Evolutionary conservation across 129 eudicot species (phyloP).

Genomic region (Flaveria robusta): DNA sequence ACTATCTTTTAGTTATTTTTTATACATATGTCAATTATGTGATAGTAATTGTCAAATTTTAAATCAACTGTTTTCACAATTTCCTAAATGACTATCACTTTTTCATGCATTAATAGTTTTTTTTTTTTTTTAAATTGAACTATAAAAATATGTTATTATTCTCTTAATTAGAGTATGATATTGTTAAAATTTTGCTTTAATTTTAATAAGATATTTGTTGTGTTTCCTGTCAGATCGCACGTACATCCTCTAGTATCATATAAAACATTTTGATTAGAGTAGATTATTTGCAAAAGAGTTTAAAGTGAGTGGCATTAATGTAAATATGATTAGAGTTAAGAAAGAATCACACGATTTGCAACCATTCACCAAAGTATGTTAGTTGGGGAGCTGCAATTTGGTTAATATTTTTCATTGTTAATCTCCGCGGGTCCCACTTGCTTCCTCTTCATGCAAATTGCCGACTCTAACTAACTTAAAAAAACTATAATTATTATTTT

Average conservation of each 20-base stretch:
- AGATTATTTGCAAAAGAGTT: constrained; percentile 2
- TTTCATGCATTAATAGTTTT: no score
- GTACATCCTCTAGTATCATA: not conserved
- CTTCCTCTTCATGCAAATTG: constrained; percentile 54
- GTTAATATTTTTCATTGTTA: constrained; percentile 31
- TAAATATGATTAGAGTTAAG: constrained; percentile 10
- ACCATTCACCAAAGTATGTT: constrained; percentile 35
- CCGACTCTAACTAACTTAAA: constrained; percentile 47
- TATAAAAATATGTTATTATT: no score
- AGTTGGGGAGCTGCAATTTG: constrained; percentile 42
- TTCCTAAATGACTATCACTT: no score
- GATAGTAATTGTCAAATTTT: no score
- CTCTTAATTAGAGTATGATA: no score
- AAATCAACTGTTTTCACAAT: no score
- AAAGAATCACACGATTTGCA: constrained; percentile 34
- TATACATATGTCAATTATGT: no score
- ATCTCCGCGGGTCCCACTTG: constrained; percentile 40
- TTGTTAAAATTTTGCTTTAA: no score
- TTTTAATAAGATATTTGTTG: no score
- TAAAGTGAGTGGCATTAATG: constrained; percentile 18
- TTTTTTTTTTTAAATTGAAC: no score
- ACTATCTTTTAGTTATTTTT: no score
- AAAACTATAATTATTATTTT: constrained; percentile 14
- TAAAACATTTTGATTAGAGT: not conserved
- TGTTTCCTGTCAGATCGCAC: no score